Percentiles rank a stretch among this genome's conserved stretches.
phyloP scores from a whole-genome alignment of 176 grass and related monocot genomes.

The Chrysopogon serrulatus region DNA sequence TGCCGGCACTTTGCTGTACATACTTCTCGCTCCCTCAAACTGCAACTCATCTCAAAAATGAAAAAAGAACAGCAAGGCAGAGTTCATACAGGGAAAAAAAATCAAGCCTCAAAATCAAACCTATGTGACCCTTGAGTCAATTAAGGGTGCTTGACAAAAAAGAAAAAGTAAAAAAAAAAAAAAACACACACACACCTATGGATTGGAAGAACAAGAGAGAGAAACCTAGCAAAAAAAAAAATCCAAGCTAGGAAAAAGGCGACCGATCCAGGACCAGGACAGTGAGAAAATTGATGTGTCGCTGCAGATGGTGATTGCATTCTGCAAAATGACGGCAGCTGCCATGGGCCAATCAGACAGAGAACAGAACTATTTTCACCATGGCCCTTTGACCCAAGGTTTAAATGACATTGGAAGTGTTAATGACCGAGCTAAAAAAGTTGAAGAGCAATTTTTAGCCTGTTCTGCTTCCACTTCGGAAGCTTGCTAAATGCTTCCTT shows the following conservation, averaged over 20 bases:
- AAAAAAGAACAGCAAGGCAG: constrained; percentile 31
- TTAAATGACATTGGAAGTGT: constrained; percentile 12
- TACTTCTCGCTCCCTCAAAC: constrained; percentile 33
- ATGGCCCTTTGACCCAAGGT: constrained; percentile 21
- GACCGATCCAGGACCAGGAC: not conserved
- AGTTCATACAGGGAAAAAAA: constrained; percentile 30
- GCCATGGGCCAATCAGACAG: not conserved
- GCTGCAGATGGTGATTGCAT: constrained; percentile 14
- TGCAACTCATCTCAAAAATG: constrained; percentile 20
- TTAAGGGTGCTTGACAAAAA: constrained; percentile 13
- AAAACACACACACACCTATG: constrained; percentile 33
- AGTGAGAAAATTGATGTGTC: constrained; percentile 19
- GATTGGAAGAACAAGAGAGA: constrained; percentile 33
- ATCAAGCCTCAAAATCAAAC: constrained; percentile 54
- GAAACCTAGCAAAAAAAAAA: constrained; percentile 46
- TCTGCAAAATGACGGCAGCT: constrained; percentile 20
- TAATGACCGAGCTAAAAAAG: constrained; percentile 54
- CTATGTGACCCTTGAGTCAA: constrained; percentile 37
- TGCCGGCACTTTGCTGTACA: constrained; percentile 50
- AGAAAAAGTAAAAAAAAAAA: constrained; percentile 21
- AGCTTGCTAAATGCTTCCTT: constrained; percentile 75
- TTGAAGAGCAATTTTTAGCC: constrained; percentile 70
- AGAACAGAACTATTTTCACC: constrained; percentile 10
- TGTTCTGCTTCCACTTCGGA: constrained; percentile 92
- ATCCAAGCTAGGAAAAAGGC: constrained; percentile 25